A percentile compares a stretch with the other conserved stretches of the same genome.
phyloP scores from a whole-genome alignment of 1,284 basidiomycete genomes.

The Puccinia coronata region DNA sequence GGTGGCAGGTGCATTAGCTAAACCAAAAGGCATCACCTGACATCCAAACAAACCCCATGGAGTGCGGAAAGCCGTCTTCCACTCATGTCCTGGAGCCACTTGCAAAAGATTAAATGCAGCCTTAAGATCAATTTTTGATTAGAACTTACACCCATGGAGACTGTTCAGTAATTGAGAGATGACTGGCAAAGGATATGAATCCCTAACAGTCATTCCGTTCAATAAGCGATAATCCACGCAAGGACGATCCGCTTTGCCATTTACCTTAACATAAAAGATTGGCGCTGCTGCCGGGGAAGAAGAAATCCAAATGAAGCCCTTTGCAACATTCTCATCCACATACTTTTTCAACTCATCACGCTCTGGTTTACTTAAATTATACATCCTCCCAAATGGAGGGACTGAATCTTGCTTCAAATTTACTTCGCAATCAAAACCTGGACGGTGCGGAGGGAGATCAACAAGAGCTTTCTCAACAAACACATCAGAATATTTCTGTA shows the following conservation, averaged over 20 bases:
- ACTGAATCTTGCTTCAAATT: not conserved
- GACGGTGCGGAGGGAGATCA: not conserved
- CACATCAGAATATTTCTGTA: not conserved
- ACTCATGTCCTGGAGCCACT: not conserved
- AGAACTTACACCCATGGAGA: not conserved
- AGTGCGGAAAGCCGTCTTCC: conserved; percentile 42
- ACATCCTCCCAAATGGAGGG: not conserved
- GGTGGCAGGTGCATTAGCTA: conserved; percentile 21
- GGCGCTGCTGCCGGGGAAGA: conserved; percentile 26
- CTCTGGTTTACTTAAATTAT: not conserved
- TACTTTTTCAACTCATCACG: not conserved
- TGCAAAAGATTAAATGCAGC: conserved; percentile 8
- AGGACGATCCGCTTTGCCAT: not conserved
- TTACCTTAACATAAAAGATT: conserved; percentile 29
- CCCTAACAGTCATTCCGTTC: conserved; percentile 23
- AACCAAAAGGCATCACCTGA: conserved; percentile 18
- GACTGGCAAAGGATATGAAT: conserved; percentile 25
- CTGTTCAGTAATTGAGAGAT: not conserved
- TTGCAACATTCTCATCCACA: not conserved
- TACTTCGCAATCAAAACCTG: not conserved
- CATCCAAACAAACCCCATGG: conserved; percentile 37
- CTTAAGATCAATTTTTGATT: conserved; percentile 23
- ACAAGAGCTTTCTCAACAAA: not conserved
- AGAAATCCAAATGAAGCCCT: conserved; percentile 16
- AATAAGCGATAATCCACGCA: conserved; percentile 26